Percentiles rank a stretch among this genome's conserved stretches.
phyloP scores from a whole-genome alignment of 1,284 basidiomycete genomes.

The Cryptococcus hybrid region DNA sequence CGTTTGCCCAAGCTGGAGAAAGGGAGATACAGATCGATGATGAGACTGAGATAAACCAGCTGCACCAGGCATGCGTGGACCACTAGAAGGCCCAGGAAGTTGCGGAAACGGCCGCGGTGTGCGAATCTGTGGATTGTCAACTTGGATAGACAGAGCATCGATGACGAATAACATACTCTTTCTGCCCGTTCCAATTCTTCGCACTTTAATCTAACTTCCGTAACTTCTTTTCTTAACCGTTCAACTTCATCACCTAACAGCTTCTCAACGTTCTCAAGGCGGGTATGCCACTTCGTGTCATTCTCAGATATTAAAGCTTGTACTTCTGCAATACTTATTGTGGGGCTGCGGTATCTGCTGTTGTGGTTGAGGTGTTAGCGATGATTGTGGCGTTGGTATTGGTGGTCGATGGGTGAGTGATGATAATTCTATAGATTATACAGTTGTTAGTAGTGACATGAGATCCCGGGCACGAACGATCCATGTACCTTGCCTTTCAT shows the following conservation, averaged over 20 bases:
- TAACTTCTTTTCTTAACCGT: conserved; percentile 11
- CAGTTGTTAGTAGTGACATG: too few species aligned
- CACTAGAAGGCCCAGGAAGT: too few species aligned
- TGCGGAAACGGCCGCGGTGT: too few species aligned
- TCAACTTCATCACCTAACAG: conserved; percentile 19
- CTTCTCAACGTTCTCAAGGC: conserved; percentile 11
- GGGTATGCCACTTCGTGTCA: conserved; percentile 11
- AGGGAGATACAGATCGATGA: neutral
- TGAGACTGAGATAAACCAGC: neutral
- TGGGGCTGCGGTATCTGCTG: too few species aligned
- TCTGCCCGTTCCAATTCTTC: conserved; percentile 1
- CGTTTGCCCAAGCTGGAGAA: neutral
- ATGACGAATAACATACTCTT: neutral
- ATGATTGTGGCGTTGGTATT: neutral
- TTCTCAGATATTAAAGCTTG: conserved; percentile 8
- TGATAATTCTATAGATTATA: too few species aligned
- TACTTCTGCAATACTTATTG: conserved; percentile 1
- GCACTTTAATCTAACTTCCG: neutral
- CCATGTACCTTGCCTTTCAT: too few species aligned
- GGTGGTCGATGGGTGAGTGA: too few species aligned
- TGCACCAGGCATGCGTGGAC: too few species aligned
- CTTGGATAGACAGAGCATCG: too few species aligned
- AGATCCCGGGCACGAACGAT: too few species aligned
- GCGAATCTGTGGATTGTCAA: too few species aligned
- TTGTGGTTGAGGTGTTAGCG: too few species aligned